phyloP scores from a whole-genome alignment of 139 green algal species.

The Chlamydomonas eustigma region DNA sequence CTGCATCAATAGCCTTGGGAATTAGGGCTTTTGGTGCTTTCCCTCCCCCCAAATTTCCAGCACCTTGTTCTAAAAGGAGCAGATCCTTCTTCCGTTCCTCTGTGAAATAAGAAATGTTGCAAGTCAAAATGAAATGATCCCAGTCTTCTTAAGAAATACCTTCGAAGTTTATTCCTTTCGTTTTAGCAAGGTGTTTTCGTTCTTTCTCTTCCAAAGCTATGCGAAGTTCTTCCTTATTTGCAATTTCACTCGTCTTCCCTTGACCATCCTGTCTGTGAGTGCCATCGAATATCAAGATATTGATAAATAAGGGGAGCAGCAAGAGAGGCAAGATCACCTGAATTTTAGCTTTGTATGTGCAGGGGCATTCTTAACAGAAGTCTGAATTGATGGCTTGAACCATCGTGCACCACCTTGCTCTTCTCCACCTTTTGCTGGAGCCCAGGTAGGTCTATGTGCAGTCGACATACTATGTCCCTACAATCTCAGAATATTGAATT shows the following conservation, averaged over 20 bases:
- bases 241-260: slow-evolving; percentile 40
- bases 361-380: slow-evolving; percentile 66
- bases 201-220: slow-evolving; percentile 77
- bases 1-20: slow-evolving; percentile 74
- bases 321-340: slow-evolving; percentile 37
- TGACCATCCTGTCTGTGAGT: slow-evolving; percentile 58
- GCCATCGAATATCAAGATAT: not conserved
- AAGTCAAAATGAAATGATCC: not conserved
- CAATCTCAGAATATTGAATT: too few relatives aligned
- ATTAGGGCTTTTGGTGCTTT: slow-evolving; percentile 41
- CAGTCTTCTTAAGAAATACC: too few relatives aligned
- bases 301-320: not conserved
- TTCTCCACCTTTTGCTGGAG: slow-evolving; percentile 75
- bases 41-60: slow-evolving; percentile 19
- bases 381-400: slow-evolving; percentile 58
- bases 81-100: slow-evolving; percentile 76
- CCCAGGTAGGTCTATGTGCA: slow-evolving; percentile 83
- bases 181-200: slow-evolving; percentile 63
- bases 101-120: slow-evolving; percentile 23
- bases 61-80: slow-evolving; percentile 61
- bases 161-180: slow-evolving; percentile 64
- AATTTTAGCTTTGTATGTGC: slow-evolving; percentile 80
- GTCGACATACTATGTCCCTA: slow-evolving; percentile 54
- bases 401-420: slow-evolving; percentile 80
- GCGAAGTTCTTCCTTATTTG: slow-evolving; percentile 49